Evolutionary conservation across 2,329 filamentous ascomycete species (phyloP).

Genomic region (Zymoseptoria crescenta): DNA sequence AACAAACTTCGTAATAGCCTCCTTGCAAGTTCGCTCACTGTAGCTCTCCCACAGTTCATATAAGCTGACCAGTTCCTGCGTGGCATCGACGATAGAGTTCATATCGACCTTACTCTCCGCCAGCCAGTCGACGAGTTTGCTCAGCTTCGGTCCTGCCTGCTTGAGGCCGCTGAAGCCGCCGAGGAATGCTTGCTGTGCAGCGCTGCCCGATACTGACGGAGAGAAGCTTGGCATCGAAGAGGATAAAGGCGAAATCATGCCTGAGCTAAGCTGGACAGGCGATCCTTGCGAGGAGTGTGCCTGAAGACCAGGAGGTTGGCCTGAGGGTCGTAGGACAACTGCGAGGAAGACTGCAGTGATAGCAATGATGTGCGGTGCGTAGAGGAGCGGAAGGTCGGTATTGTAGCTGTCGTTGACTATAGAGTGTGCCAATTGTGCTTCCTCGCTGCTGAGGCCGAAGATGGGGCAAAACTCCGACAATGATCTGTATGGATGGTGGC

Average conservation of each 20-base stretch:
- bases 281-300: conserved; percentile 29
- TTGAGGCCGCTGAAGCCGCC: conserved; percentile 26
- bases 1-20: conserved; percentile 54
- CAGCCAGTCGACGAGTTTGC: conserved; percentile 64
- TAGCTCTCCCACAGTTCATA: conserved; percentile 70
- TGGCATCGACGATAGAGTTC: conserved; percentile 76
- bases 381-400: conserved; percentile 79
- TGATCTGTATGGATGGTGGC: conserved; percentile 85
- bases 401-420: conserved; percentile 90
- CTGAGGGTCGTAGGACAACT: conserved; percentile 67
- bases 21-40: conserved; percentile 57
- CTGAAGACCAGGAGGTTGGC: conserved; percentile 38
- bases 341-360: conserved; percentile 77
- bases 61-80: conserved; percentile 82
- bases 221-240: conserved; percentile 11
- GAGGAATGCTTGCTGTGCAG: conserved; percentile 31
- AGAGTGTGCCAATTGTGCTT: conserved; percentile 67
- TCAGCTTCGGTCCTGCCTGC: conserved; percentile 32
- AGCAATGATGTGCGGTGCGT: conserved; percentile 81
- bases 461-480: conserved; percentile 62
- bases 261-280: conserved; percentile 5
- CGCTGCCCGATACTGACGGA: conserved; percentile 15
- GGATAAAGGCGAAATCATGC: conserved; percentile 21
- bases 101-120: conserved; percentile 82
- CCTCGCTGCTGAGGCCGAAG: conserved; percentile 67